Evolutionary conservation across 495 filamentous ascomycete genomes (phyloP), one percentile per base, ranked within the genome.

Genomic region (Neurospora sp.): DNA sequence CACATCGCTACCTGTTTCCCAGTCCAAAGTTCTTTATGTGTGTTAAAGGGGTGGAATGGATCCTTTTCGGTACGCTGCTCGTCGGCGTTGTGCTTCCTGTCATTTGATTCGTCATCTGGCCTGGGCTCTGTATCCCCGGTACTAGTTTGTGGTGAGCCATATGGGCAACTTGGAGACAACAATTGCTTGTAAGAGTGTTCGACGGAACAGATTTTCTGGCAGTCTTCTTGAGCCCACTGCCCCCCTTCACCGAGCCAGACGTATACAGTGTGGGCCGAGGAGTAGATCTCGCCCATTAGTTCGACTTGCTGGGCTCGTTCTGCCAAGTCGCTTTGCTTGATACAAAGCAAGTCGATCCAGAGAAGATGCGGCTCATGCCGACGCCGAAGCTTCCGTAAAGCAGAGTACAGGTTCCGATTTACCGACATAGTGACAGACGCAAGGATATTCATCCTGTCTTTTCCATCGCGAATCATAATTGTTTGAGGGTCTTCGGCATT

Each of bases 231-330:
- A 54, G 8, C 10, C 45, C 45, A 28, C 10, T 13, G 21, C 8
- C 5, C 21, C 10, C 69, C 28, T 54, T 89, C 39, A 66, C 77
- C 78, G 28, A 79, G 77, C 78, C 78, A 79, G 15, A 76, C 74
- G 34, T 74, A 59, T 13, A 79, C 74, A n/a, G 39, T 42, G 4
- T 71, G 39, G 15, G 78, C 78, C 0, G 37, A 31, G 13, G 73
- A 71, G 69, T 77, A 79, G 37, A 80, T 78, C 39, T 69, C 62
- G 3, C 76, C 74, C 79, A 81, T 81, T 37, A 76, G 54, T 1
- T 71, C 34, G 2, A 79, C 78, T 69, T 81, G 79, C 15, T 59
- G 72, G 21, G 73, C 74, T 31, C 75, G 43, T 40, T 81, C 79
- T 31, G 76, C 28, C 5, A 74, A 34, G 54, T 79, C 76, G 45